Base-by-base conservation (phyloP, 352 stramenopile genomes). In the Peronospora destructor region DNA sequence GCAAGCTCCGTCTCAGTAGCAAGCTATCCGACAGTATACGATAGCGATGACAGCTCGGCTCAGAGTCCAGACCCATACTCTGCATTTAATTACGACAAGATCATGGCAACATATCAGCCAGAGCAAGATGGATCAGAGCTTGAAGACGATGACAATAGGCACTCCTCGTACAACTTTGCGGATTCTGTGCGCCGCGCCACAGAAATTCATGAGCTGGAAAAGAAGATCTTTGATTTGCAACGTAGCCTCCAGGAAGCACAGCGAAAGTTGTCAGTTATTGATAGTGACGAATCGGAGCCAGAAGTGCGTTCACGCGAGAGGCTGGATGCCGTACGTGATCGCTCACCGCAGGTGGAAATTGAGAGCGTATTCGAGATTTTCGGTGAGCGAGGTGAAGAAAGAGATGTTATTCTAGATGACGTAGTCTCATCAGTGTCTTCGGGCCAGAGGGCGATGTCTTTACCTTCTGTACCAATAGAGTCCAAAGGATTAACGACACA, bases 161-260 rank as follows among this genome's bases (percentile, higher is more conserved):
- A 28, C n/a, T 51, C 14, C 2, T 40, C 48, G 2, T 45, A 61
- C 26, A 62, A 60, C 0, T 64, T 71, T 49, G 34, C 52, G 2
- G 40, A 46, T 23, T 65, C 62, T 8, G 54, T 66, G 10, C 58
- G 63, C 4, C 55, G 61, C 10, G 48, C 53, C 1, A 58, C 63
- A 6, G 60, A 80, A 43, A 80, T 84, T 40, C 50, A 65, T 35
- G 56, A 68, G 29, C 55, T 89, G 25, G 73, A 87, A 34, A 71
- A 78, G 44, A 83, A 89, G 34, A 83, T 89, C 17, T 53, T 64
- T 6, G 75, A 79, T 28, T 32, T 89, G 16, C 68, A 85, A 53
- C 73, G 62, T 10, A 76, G 75, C 29, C 51, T 89, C 0, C 53
- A 75, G 26, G 44, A 73, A n/a, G 77, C 77, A 0, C 77, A 89